Evolutionary conservation across 2,329 filamentous ascomycete species (phyloP).

Genomic region (Beauveria varroae): DNA sequence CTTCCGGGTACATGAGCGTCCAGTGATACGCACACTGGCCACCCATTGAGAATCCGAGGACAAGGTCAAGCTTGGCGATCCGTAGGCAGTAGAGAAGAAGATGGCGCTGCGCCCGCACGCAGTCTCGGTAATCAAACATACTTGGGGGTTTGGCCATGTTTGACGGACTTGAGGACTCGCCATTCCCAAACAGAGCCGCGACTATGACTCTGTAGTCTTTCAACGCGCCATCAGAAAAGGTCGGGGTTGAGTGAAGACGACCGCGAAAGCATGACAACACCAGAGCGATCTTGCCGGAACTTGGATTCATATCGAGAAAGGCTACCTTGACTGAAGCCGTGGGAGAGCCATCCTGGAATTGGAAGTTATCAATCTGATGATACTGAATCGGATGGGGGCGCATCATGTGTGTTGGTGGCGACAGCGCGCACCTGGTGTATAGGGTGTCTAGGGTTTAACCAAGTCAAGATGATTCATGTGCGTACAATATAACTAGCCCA

Average conservation of each 20-base stretch:
- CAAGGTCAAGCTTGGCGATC: slow-evolving; percentile 25
- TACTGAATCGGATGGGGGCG: too few species aligned
- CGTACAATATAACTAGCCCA: too few species aligned
- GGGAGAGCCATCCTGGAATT: neutral
- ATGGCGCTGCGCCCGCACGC: neutral
- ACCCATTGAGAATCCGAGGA: slow-evolving; percentile 43
- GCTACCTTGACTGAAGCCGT: neutral
- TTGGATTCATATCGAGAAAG: neutral
- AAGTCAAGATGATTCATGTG: too few species aligned
- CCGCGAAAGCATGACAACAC: neutral
- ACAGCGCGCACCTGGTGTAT: too few species aligned
- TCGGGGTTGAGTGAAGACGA: neutral
- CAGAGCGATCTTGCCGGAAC: neutral
- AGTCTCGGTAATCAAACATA: neutral
- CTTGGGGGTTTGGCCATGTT: neutral
- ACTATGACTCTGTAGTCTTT: neutral
- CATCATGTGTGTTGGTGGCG: too few species aligned
- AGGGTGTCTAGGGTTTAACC: too few species aligned
- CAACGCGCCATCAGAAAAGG: neutral
- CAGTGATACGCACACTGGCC: slow-evolving; percentile 42
- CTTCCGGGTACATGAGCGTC: slow-evolving; percentile 34
- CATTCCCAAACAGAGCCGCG: neutral
- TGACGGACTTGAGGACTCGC: neutral
- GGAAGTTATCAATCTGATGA: neutral
- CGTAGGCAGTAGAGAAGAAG: neutral